Percentiles rank a stretch among this genome's conserved stretches.
phyloP scores from a whole-genome alignment of 495 filamentous ascomycete genomes.

The Aspergillus mulundensis region DNA sequence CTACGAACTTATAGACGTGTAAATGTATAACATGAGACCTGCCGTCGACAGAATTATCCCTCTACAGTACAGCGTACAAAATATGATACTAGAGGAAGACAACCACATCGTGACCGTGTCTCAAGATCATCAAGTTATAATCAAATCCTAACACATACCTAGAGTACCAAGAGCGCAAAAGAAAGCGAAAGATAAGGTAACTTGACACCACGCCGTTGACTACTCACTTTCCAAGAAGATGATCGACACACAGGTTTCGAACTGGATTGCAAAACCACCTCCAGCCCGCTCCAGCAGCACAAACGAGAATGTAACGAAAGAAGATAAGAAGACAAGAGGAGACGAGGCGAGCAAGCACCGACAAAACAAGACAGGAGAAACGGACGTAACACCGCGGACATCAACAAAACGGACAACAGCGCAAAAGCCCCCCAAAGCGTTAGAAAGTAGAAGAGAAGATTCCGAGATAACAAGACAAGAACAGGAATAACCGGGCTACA shows the following conservation, averaged over 20 bases:
- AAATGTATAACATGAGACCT: background rate
- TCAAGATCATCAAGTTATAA: constrained; percentile 15
- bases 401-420: constrained; percentile 11
- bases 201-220: constrained; percentile 20
- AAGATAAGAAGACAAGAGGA: constrained; percentile 13
- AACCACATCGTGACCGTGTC: constrained; percentile 1
- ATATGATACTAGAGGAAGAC: too few relatives aligned
- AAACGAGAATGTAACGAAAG: constrained; percentile 15
- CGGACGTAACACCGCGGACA: constrained; percentile 18
- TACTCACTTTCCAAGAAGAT: constrained; percentile 26
- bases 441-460: constrained; percentile 13
- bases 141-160: constrained; percentile 21
- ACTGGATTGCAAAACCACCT: background rate
- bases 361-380: constrained; percentile 17
- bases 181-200: constrained; percentile 12
- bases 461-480: constrained; percentile 39
- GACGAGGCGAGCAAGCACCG: constrained; percentile 18
- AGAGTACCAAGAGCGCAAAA: constrained; percentile 12
- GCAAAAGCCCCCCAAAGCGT: constrained; percentile 29
- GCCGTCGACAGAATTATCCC: background rate
- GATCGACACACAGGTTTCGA: background rate
- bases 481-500: constrained; percentile 33
- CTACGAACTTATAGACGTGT: background rate
- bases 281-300: constrained; percentile 1
- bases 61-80: background rate